Evolutionary conservation across 108 stramenopile species (phyloP), one percentile per base, ranked within the genome.

Genomic region (Fistulifera solaris): DNA sequence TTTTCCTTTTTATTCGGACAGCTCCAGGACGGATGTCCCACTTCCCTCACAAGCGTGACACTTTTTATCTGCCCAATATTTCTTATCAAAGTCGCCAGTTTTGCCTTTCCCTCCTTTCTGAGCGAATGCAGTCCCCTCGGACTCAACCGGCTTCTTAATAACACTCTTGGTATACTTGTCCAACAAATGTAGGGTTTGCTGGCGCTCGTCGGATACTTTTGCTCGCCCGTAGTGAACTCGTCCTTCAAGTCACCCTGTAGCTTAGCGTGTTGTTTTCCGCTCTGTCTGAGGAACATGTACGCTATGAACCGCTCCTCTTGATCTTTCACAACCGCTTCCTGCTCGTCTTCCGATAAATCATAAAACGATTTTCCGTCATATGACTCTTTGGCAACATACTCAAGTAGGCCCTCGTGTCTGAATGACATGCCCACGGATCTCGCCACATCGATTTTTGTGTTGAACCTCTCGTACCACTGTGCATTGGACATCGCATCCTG

Each of bases 381-480:
- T 7, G 23, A 7, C 11, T 56, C 55, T 22, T 18, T 16, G 4
- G 55, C 16, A 3, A 40, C 38, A 40, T 56, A 40, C 16, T 56
- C 44, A 19, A 56, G 44, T 5, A 56, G 38, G 12, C 38, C 55
- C 38, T 56, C 40, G 40, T 56, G 55, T 25, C 40, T 38, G 35
- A 16, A 39, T 19, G 55, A 40, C 16, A 56, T 39, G 38, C 55
- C 55, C 2, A 40, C 40, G 3, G 55, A 31, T 7, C 5, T 40
- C 6, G 43, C 55, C 2, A 56, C 38, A 17, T 56, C 55, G 6
- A 56, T 11, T 11, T 56, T 56, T 6, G 55, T 56, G 40, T 56
- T 56, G 55, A 56, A 56, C 40, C 38, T 42, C 19, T 56, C 55
- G 22, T 56, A 40, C 55, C 55, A 56, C 38, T 56, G 55, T 3